Percentiles rank a stretch among this genome's conserved stretches.
phyloP scores from a whole-genome alignment of 2,329 filamentous ascomycete genomes.

The Zarea fungicola region DNA sequence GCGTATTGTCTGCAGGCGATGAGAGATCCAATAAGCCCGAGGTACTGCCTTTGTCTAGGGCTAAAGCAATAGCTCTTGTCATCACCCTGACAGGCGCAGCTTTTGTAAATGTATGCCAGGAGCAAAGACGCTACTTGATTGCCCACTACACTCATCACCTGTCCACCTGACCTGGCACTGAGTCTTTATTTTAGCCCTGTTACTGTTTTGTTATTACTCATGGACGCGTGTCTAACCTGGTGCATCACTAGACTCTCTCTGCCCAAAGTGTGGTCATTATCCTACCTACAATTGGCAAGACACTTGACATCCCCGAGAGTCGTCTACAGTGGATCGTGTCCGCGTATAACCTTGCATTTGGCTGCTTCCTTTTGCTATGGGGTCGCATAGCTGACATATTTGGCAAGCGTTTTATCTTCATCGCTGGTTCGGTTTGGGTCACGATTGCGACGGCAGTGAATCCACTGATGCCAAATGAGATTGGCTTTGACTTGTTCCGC shows the following conservation, averaged over 20 bases:
- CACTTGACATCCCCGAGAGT: constrained; percentile 51
- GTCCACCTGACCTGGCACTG: constrained; percentile 13
- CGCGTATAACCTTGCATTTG: constrained; percentile 60
- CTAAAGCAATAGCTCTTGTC: constrained; percentile 49
- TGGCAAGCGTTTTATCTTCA: constrained; percentile 60
- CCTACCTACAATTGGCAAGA: constrained; percentile 54
- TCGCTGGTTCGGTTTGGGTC: constrained; percentile 59
- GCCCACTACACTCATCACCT: constrained; percentile 2
- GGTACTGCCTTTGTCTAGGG: constrained; percentile 40
- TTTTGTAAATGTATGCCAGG: constrained; percentile 55
- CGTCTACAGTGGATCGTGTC: constrained; percentile 63
- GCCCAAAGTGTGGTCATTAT: constrained; percentile 57
- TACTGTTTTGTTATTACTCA: neutral
- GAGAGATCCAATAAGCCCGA: constrained; percentile 15
- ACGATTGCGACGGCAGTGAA: constrained; percentile 53
- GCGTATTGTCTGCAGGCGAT: neutral
- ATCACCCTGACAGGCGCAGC: constrained; percentile 50
- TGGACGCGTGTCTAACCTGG: constrained; percentile 1
- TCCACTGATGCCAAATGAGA: constrained; percentile 61
- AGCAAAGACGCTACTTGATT: constrained; percentile 13
- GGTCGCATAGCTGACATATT: constrained; percentile 63
- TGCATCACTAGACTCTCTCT: constrained; percentile 43
- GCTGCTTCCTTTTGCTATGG: constrained; percentile 64
- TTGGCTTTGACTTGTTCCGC: constrained; percentile 61
- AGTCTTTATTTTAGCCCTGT: too few relatives aligned